Base-by-base conservation (phyloP, 169 alveolate species). In the Plasmodium yoelii region DNA sequence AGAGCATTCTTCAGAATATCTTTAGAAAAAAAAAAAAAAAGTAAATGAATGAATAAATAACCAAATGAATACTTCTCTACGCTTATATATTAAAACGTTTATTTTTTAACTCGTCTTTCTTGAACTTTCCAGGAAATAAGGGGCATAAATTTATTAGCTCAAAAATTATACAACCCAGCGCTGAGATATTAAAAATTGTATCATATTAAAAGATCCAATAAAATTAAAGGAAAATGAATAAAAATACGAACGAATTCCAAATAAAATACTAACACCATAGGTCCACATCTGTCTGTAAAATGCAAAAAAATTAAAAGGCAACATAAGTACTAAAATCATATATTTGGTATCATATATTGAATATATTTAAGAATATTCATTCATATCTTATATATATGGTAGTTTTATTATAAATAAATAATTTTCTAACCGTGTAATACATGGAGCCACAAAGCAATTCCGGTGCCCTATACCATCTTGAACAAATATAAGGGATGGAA, bases 381-480 rank as follows among this genome's bases (percentile, higher is more conserved):
- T 51, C 59, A 13, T 51, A 51, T 51, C 8, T 51, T 51, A 34
- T 34, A 63, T 63, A 28, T 10, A 28, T 63, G 53, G 22, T 5
- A 34, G 42, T 34, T 34, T 34, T 34, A 34, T 34, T 34, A 34
- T 34, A 34, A 34, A 34, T 34, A 34, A 34, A 46, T 69, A 46
- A 69, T 53, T 6, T 19, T 7, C 70, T 22, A 55, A 93, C 95
- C 88, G 91, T 87, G 87, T 93, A 93, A 46, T 51, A 88, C 53
- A 91, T 90, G 18, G 93, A 68, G 13, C 95, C 95, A 51, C 93
- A 93, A 12, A 93, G 80, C 22, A 93, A 63, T 64, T 93, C 95
- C 2, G 95, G 95, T 7, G 95, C 95, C 15, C 95, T 80, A 46
- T 93, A 93, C 95, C 95, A 93, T 55, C 95, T 61, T 6, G 95